A percentile compares a stretch with the other conserved stretches of the same genome.
phyloP scores from a whole-genome alignment of 2,329 filamentous ascomycete genomes.

The Phaeophleospora eucalypticola region DNA sequence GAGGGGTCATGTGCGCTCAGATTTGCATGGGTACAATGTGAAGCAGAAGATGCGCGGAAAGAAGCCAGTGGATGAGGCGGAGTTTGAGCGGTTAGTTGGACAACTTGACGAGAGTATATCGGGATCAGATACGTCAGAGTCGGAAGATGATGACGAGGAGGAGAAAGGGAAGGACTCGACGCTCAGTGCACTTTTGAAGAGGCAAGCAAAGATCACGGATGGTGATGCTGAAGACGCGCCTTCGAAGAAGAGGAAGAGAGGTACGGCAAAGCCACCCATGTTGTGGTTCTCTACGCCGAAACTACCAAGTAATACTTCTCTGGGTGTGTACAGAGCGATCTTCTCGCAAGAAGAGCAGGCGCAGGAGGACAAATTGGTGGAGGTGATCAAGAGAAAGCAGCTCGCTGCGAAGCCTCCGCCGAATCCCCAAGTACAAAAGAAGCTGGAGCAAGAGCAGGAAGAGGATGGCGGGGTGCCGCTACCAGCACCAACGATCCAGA shows the following conservation, averaged over 20 bases:
- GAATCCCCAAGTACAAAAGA: constrained; percentile 43
- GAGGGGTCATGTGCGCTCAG: constrained; percentile 78
- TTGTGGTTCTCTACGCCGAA: constrained; percentile 79
- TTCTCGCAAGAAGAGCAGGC: constrained; percentile 70
- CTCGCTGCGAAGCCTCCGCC: constrained; percentile 57
- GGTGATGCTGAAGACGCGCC: constrained; percentile 47
- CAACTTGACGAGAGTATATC: constrained; percentile 89
- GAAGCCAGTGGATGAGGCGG: constrained; percentile 67
- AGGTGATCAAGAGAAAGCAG: constrained; percentile 72
- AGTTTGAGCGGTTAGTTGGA: constrained; percentile 82
- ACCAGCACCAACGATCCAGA: constrained; percentile 34
- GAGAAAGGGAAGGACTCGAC: constrained; percentile 61
- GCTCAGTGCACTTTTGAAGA: constrained; percentile 72
- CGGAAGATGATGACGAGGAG: constrained; percentile 68
- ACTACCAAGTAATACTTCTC: constrained; percentile 71
- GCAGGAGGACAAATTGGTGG: constrained; percentile 56
- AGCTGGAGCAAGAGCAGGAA: constrained; percentile 35
- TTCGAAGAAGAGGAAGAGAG: constrained; percentile 49
- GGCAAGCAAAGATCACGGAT: constrained; percentile 70
- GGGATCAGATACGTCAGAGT: constrained; percentile 61
- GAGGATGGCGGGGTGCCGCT: constrained; percentile 57
- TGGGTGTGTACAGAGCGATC: constrained; percentile 81
- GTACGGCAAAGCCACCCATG: constrained; percentile 66
- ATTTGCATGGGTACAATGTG: constrained; percentile 89
- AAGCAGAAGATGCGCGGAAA: constrained; percentile 81